Evolutionary conservation across 345 rosid genomes (phyloP).

Genomic region (Pelargonium nanum): DNA sequence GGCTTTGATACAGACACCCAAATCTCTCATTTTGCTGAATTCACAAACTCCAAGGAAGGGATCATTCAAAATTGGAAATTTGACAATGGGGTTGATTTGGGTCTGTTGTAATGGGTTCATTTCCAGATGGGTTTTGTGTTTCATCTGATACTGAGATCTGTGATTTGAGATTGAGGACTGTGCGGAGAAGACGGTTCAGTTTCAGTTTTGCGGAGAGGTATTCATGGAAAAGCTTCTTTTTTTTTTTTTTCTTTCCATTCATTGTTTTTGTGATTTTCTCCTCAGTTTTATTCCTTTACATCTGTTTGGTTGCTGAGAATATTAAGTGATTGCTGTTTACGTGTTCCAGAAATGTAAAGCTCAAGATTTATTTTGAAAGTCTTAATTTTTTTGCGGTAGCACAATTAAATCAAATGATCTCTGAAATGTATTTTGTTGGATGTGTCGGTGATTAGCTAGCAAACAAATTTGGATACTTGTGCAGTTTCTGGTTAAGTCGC

Average conservation of each 20-base stretch:
- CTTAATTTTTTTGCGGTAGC: constrained; percentile 10
- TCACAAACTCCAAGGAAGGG: constrained; percentile 26
- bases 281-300: not conserved
- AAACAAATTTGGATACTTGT: too few species aligned
- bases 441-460: not conserved
- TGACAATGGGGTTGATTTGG: constrained; percentile 20
- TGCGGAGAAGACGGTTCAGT: constrained; percentile 5
- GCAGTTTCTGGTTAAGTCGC: too few species aligned
- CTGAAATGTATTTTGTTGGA: constrained; percentile 2
- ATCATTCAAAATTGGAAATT: constrained; percentile 15
- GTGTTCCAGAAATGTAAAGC: not conserved
- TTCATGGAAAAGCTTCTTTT: not conserved
- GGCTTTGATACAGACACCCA: constrained; percentile 2
- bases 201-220: not conserved
- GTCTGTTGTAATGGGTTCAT: constrained; percentile 4
- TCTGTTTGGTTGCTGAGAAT: not conserved
- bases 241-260: too few species aligned
- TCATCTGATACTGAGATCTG: constrained; percentile 3
- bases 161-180: constrained; percentile 10
- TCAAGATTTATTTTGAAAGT: constrained; percentile 12
- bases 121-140: constrained; percentile 11
- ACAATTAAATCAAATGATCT: constrained; percentile 7
- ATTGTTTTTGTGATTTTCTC: not conserved
- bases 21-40: constrained; percentile 8
- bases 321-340: not conserved